phyloP scores from a whole-genome alignment of 768 basidiomycete genomes.

The Cantharellus anzutake region DNA sequence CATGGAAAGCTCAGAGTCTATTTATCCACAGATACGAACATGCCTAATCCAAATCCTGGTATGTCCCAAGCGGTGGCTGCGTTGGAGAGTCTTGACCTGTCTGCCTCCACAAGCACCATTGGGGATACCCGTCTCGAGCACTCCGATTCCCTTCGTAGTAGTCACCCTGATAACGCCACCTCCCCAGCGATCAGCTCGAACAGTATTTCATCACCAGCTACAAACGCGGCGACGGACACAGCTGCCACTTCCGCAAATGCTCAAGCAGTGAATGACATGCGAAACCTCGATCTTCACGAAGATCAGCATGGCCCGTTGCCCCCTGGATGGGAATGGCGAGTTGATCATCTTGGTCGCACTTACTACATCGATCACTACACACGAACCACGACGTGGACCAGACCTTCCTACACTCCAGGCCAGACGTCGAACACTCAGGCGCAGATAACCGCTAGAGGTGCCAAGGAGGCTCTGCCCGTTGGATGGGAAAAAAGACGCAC shows the following conservation, averaged over 20 bases:
- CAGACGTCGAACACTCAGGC: constrained; percentile 41
- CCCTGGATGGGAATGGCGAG: constrained; percentile 87
- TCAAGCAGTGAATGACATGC: constrained; percentile 22
- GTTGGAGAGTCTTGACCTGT: constrained; percentile 12
- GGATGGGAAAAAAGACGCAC: constrained; percentile 99
- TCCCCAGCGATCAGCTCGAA: not conserved
- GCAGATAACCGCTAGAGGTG: constrained; percentile 48
- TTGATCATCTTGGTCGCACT: constrained; percentile 86
- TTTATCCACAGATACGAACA: constrained; percentile 75
- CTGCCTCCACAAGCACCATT: constrained; percentile 20
- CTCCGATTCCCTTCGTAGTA: not conserved
- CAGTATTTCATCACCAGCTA: constrained; percentile 40
- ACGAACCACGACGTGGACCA: constrained; percentile 92
- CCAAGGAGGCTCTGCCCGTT: constrained; percentile 87
- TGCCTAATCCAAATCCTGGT: constrained; percentile 71
- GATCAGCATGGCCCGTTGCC: constrained; percentile 90
- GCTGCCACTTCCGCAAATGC: not conserved
- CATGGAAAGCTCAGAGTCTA: constrained; percentile 96
- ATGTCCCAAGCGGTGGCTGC: constrained; percentile 37
- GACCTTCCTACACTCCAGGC: constrained; percentile 66
- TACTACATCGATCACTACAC: constrained; percentile 99
- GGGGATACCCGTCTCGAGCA: constrained; percentile 11
- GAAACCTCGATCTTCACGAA: constrained; percentile 86
- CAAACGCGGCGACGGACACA: constrained; percentile 27
- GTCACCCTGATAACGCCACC: not conserved